phyloP scores from a whole-genome alignment of 371 early-diverging fungal genomes.

The Rhizopus delemar region DNA sequence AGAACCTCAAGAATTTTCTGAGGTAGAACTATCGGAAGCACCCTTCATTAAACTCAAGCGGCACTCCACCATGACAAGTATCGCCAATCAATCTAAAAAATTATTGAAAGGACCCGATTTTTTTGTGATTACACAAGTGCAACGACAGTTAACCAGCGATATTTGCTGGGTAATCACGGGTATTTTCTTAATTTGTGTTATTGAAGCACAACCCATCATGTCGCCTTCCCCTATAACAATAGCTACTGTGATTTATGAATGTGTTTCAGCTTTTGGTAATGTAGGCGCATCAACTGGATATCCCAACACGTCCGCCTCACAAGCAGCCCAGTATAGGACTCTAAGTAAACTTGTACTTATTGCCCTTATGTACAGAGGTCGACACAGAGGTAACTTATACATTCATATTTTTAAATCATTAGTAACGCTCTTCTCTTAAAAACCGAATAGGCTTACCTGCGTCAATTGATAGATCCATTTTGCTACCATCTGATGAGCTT shows the following conservation, averaged over 20 bases:
- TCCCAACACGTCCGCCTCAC: slow-evolving; percentile 39
- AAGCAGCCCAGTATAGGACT: slow-evolving; percentile 35
- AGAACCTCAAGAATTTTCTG: slow-evolving; percentile 30
- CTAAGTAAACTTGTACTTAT: slow-evolving; percentile 44
- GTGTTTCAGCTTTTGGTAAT: slow-evolving; percentile 48
- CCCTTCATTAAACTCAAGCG: slow-evolving; percentile 39
- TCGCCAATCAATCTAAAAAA: slow-evolving; percentile 38
- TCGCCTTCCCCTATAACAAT: slow-evolving; percentile 39
- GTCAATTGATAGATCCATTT: slow-evolving; percentile 49
- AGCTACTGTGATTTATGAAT: slow-evolving; percentile 42
- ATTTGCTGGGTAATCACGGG: slow-evolving; percentile 47
- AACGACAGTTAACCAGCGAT: slow-evolving; percentile 45
- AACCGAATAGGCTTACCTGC: slow-evolving; percentile 40
- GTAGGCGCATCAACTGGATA: slow-evolving; percentile 44
- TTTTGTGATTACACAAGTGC: slow-evolving; percentile 48
- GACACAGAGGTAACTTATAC: slow-evolving; percentile 38
- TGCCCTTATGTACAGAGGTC: slow-evolving; percentile 46
- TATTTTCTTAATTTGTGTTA: slow-evolving; percentile 35
- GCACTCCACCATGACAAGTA: slow-evolving; percentile 44
- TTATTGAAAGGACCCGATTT: slow-evolving; percentile 40
- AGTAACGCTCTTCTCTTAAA: background rate
- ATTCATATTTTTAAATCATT: too few species aligned
- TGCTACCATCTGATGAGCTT: slow-evolving; percentile 43
- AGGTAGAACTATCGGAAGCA: slow-evolving; percentile 29
- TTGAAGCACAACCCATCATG: slow-evolving; percentile 41